A percentile compares a stretch with the other conserved stretches of the same genome.
phyloP scores from a whole-genome alignment of 2,329 filamentous ascomycete species.

The Calonectria hawksworthii region DNA sequence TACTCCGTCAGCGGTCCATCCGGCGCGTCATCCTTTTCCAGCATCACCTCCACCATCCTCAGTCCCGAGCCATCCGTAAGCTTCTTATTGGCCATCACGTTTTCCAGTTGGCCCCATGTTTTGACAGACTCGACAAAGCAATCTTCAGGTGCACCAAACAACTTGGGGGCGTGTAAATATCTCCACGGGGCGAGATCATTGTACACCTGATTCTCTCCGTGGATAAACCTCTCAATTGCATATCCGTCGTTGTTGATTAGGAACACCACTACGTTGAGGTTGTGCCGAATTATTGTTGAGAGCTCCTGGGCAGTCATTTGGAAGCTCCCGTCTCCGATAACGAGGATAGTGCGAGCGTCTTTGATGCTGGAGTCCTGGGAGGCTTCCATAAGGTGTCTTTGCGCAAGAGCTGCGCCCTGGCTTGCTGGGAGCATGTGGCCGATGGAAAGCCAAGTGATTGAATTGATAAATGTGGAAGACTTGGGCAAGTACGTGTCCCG shows the following conservation, averaged over 20 bases:
- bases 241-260: not conserved
- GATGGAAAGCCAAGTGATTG: not conserved
- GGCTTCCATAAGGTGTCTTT: not conserved
- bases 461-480: not conserved
- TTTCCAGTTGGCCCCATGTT: not conserved
- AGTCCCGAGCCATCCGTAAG: not conserved
- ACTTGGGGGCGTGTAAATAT: not conserved
- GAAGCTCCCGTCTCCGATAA: not conserved
- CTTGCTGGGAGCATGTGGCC: slow-evolving; percentile 1
- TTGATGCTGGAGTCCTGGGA: not conserved
- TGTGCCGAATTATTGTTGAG: not conserved
- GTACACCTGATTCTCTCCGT: not conserved
- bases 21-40: not conserved
- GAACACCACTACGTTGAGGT: not conserved
- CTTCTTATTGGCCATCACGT: not conserved
- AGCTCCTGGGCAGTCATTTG: slow-evolving; percentile 7
- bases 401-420: not conserved
- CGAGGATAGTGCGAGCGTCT: not conserved
- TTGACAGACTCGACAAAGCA: not conserved
- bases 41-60: not conserved
- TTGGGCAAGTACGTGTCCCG: not conserved
- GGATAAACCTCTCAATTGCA: not conserved
- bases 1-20: not conserved
- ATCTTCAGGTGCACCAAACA: not conserved
- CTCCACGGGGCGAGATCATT: not conserved